These are phyloP conservation scores for Chaetothyriales sp. DNA, from an alignment of 2,329 filamentous ascomycete genomes.

Conservation along the genomic window DNA sequence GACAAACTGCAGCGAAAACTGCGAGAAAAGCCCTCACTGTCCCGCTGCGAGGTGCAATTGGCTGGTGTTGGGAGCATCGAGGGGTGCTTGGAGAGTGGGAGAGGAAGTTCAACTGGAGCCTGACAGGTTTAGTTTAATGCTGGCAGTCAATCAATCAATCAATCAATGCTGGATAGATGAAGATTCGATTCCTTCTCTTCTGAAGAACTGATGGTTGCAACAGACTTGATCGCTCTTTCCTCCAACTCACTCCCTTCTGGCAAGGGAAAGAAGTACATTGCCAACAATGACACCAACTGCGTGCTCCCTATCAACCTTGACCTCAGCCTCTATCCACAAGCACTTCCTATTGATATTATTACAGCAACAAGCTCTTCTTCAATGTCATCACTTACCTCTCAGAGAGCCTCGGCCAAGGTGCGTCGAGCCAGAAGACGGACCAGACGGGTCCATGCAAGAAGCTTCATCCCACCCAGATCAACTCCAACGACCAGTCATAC, in stretches of 20 bases:
- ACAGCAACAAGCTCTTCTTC: neutral
- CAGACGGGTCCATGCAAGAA: neutral
- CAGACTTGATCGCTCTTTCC: no score
- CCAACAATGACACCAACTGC: no score
- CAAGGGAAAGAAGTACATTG: neutral
- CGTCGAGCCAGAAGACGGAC: neutral
- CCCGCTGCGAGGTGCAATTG: constrained; percentile 7
- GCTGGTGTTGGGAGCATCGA: no score
- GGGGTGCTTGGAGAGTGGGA: no score
- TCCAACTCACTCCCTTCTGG: neutral
- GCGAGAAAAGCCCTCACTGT: constrained; percentile 7
- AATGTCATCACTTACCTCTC: neutral
- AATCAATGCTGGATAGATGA: neutral
- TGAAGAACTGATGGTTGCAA: neutral
- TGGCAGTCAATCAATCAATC: neutral
- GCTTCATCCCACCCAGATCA: neutral
- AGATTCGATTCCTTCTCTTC: neutral
- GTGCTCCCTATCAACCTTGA: neutral
- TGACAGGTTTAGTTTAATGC: no score
- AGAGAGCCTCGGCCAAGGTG: neutral
- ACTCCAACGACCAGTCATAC: neutral
- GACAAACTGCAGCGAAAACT: constrained; percentile 13
- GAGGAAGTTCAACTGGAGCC: no score
- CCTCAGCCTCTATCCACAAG: neutral
- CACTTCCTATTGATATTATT: neutral